A percentile compares a stretch with the other conserved stretches of the same genome.
Evolutionary conservation across 2,329 filamentous ascomycete genomes (phyloP).

Genomic region (Verticillium albo-atrum): DNA sequence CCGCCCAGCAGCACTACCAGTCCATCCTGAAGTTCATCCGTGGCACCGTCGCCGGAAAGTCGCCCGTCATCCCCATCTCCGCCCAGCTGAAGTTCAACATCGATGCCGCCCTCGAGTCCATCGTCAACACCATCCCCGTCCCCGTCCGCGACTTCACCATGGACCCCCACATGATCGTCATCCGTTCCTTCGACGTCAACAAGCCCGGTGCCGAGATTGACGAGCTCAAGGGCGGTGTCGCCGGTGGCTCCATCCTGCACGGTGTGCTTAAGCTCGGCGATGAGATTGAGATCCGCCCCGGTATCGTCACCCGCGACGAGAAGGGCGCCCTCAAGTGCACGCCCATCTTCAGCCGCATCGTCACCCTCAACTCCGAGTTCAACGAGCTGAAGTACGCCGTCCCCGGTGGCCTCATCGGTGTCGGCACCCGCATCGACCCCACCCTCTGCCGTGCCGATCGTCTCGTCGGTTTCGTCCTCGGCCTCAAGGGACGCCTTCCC

Average conservation of each 20-base stretch:
- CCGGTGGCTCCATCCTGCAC: slow-evolving; percentile 92
- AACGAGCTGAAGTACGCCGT: slow-evolving; percentile 97
- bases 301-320: slow-evolving; percentile 94
- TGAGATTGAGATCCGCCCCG: slow-evolving; percentile 98
- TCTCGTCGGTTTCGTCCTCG: slow-evolving; percentile 95
- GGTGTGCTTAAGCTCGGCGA: slow-evolving; percentile 96
- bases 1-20: slow-evolving; percentile 88
- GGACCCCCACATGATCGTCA: slow-evolving; percentile 97
- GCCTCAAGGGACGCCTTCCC: slow-evolving; percentile 86
- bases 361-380: slow-evolving; percentile 93
- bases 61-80: slow-evolving; percentile 93
- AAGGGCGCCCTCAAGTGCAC: slow-evolving; percentile 93
- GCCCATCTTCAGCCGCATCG: slow-evolving; percentile 92
- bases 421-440: slow-evolving; percentile 94
- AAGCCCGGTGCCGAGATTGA: slow-evolving; percentile 99
- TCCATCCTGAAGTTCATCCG: slow-evolving; percentile 98
- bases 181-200: slow-evolving; percentile 99
- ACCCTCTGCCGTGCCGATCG: slow-evolving; percentile 98
- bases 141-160: slow-evolving; percentile 85
- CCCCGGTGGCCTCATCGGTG: slow-evolving; percentile 95
- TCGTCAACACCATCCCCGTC: slow-evolving; percentile 92
- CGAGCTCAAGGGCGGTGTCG: slow-evolving; percentile 96
- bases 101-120: slow-evolving; percentile 93
- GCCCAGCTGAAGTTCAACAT: slow-evolving; percentile 99
- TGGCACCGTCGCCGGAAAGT: slow-evolving; percentile 91